Evolutionary conservation across 176 grass and related monocot genomes (phyloP).

Genomic region (Phragmites australis): DNA sequence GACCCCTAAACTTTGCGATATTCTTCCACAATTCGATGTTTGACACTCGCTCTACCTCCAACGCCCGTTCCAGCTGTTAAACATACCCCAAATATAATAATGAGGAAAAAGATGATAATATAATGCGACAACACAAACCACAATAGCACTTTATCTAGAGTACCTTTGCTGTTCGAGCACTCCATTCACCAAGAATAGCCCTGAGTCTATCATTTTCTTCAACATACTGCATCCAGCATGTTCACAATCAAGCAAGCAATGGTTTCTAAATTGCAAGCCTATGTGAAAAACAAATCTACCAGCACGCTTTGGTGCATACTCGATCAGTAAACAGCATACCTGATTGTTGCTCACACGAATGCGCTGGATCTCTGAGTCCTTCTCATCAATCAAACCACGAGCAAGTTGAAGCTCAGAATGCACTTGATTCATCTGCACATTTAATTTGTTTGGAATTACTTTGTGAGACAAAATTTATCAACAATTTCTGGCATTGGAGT

Average conservation of each 20-base stretch:
- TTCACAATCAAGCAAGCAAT: conserved; percentile 25
- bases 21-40: conserved; percentile 69
- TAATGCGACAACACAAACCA: conserved; percentile 23
- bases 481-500: not conserved
- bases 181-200: conserved; percentile 98
- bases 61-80: conserved; percentile 80
- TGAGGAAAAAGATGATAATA: not conserved
- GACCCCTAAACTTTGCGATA: conserved; percentile 45
- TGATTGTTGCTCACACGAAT: conserved; percentile 82
- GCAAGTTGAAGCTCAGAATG: conserved; percentile 88
- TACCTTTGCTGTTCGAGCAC: conserved; percentile 94
- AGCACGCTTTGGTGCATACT: not conserved
- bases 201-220: conserved; percentile 99
- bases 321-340: conserved; percentile 40
- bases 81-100: conserved; percentile 15
- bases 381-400: conserved; percentile 79
- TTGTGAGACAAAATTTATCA: not conserved
- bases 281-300: not conserved
- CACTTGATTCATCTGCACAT: conserved; percentile 92
- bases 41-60: conserved; percentile 77
- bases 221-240: conserved; percentile 61
- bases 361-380: conserved; percentile 75
- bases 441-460: conserved; percentile 21
- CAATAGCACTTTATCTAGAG: not conserved
- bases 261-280: conserved; percentile 1